Percentiles rank a stretch among this genome's conserved stretches.
Conservation (phyloP, 495 filamentous ascomycete genomes). For the Neurospora cerealis region DNA sequence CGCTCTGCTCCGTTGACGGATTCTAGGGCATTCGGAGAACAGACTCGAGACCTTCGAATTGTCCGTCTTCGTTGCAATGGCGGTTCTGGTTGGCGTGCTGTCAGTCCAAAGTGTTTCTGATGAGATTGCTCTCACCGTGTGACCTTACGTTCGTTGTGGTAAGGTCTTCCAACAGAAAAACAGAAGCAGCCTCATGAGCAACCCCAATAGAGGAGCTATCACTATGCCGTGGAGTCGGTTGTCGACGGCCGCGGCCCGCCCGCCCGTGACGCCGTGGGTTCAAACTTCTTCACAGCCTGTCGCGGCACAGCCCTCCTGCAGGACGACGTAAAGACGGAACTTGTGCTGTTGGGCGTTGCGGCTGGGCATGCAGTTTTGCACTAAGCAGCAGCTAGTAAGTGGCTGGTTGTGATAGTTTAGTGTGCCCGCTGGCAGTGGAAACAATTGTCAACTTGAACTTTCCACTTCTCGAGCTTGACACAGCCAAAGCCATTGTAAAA, state of each 20-base stretch:
- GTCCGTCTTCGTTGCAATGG: too few relatives aligned
- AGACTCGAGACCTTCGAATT: too few relatives aligned
- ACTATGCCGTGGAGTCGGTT: background rate
- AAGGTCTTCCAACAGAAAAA: background rate
- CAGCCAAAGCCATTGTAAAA: background rate
- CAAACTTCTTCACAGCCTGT: background rate
- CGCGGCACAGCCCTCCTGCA: background rate
- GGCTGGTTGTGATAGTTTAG: background rate
- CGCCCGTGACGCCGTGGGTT: background rate
- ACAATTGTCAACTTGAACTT: background rate
- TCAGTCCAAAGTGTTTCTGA: background rate
- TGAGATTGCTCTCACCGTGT: background rate
- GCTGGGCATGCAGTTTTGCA: background rate
- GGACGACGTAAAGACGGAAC: background rate
- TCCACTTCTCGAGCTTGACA: background rate
- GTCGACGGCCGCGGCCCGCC: background rate
- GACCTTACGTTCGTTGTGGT: background rate
- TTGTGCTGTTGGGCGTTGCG: background rate
- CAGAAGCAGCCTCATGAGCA: background rate
- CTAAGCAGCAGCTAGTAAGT: background rate
- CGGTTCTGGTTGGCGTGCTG: too few relatives aligned
- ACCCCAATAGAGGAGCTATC: background rate
- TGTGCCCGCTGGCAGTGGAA: background rate
- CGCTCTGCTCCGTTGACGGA: background rate
- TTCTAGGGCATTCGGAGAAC: background rate